Conservation (phyloP, 2,329 filamentous ascomycete species). For the Ceratocystis colombiana region DNA sequence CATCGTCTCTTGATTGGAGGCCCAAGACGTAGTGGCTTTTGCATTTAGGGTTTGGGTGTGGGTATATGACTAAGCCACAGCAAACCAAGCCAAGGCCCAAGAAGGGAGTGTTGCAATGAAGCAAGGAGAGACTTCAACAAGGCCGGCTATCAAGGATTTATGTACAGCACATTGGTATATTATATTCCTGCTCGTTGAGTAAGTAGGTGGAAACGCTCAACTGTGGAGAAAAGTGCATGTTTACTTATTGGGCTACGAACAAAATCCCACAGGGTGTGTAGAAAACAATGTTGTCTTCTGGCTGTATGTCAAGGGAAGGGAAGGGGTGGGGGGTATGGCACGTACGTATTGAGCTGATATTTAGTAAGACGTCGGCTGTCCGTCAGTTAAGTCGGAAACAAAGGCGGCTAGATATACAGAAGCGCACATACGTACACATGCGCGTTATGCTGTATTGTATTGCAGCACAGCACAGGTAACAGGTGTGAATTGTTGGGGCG, state of each 20-base stretch:
- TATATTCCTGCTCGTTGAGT: not conserved
- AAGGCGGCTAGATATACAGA: not conserved
- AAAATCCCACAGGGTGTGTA: not conserved
- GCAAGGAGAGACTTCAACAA: not conserved
- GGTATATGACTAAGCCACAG: not conserved
- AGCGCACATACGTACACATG: not conserved
- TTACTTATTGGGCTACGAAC: not conserved
- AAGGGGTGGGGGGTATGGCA: not conserved
- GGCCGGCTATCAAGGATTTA: not conserved
- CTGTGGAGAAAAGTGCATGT: not conserved
- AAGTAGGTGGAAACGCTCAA: not conserved
- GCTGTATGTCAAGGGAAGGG: not conserved
- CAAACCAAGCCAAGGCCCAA: not conserved
- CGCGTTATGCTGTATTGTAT: not conserved
- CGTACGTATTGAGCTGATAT: not conserved
- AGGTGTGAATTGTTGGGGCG: not conserved
- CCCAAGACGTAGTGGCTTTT: not conserved
- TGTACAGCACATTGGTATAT: not conserved
- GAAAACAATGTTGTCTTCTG: not conserved
- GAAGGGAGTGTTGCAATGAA: not conserved
- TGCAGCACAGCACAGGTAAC: not conserved
- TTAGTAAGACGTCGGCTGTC: not conserved
- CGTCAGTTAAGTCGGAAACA: not conserved
- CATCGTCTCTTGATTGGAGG: no score
- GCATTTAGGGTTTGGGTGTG: not conserved